Conservation (phyloP, 2,329 filamentous ascomycete genomes). For the Trichoderma breve region DNA sequence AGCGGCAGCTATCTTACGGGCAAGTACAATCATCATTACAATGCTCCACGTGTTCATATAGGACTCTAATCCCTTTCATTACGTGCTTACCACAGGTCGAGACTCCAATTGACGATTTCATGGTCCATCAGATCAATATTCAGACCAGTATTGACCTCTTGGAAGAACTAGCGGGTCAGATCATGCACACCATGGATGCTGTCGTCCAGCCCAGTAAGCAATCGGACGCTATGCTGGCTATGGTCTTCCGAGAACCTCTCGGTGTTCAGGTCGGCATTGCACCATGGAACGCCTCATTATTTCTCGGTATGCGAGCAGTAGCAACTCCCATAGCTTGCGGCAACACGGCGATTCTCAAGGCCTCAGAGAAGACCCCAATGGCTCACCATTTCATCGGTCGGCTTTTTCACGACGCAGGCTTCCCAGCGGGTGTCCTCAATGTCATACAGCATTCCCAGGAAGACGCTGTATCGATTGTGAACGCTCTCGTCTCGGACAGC, state of each 20-base stretch:
- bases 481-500: slow-evolving; percentile 66
- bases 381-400: slow-evolving; percentile 54
- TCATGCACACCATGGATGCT: neutral
- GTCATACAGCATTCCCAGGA: slow-evolving; percentile 60
- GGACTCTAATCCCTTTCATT: neutral
- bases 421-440: slow-evolving; percentile 73
- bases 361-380: neutral
- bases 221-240: neutral
- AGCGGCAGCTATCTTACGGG: neutral
- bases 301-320: neutral
- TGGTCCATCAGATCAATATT: slow-evolving; percentile 2
- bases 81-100: neutral
- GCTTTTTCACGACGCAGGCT: slow-evolving; percentile 68
- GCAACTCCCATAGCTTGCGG: neutral
- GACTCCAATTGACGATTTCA: neutral
- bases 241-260: neutral
- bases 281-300: neutral
- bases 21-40: neutral
- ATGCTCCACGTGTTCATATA: neutral
- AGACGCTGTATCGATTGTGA: slow-evolving; percentile 64
- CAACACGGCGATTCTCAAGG: neutral
- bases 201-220: neutral
- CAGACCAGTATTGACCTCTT: neutral
- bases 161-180: neutral
- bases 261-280: neutral